Conservation (phyloP, 2,329 filamentous ascomycete species). For the Zalaria sp. region DNA sequence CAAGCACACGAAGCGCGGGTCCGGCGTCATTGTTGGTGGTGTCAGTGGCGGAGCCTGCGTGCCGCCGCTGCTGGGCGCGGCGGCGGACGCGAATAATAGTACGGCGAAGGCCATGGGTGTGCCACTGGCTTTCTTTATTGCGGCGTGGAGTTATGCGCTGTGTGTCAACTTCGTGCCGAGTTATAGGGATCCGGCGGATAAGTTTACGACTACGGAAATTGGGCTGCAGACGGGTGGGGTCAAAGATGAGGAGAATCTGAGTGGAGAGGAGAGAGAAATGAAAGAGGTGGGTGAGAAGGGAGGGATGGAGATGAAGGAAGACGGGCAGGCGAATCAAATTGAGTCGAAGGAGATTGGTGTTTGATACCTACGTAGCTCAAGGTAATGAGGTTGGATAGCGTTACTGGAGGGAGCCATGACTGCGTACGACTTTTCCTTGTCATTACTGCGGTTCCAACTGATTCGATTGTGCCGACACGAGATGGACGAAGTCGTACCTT, state of each 20-base stretch:
- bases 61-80: conserved; percentile 55
- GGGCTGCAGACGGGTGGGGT: conserved; percentile 22
- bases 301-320: background rate
- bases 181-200: conserved; percentile 50
- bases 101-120: conserved; percentile 54
- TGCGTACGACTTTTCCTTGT: too few relatives aligned
- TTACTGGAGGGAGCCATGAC: too few relatives aligned
- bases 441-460: too few relatives aligned
- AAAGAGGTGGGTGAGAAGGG: conserved; percentile 1
- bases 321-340: background rate
- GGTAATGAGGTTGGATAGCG: too few relatives aligned
- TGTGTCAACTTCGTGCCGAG: conserved; percentile 49
- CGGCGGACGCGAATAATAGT: conserved; percentile 47
- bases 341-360: too few relatives aligned
- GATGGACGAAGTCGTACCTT: too few relatives aligned
- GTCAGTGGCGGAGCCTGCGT: conserved; percentile 62
- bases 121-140: conserved; percentile 39
- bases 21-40: conserved; percentile 57
- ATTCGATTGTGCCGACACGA: too few relatives aligned
- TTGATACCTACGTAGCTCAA: too few relatives aligned
- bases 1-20: conserved; percentile 62
- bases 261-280: background rate
- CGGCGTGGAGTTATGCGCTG: conserved; percentile 30
- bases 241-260: conserved; percentile 15
- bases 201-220: conserved; percentile 31